phyloP scores from a whole-genome alignment of 345 rosid genomes.

The Noccaea bulbosa region DNA sequence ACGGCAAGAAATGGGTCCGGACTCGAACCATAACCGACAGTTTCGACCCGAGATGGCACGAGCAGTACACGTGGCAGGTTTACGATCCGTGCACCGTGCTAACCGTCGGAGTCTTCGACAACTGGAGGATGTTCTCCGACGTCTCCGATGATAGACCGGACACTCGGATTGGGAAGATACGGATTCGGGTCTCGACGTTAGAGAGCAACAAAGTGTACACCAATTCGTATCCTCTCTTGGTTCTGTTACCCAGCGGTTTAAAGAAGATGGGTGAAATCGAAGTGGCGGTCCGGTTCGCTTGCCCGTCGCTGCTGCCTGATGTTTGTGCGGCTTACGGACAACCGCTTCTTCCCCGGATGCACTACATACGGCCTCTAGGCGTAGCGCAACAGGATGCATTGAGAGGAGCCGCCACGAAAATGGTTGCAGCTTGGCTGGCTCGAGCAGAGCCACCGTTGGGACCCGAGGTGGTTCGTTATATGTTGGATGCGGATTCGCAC shows the following conservation, averaged over 20 bases:
- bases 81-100: slow-evolving; percentile 94
- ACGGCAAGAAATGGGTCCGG: slow-evolving; percentile 98
- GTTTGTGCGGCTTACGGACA: slow-evolving; percentile 77
- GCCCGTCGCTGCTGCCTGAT: slow-evolving; percentile 81
- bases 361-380: slow-evolving; percentile 89
- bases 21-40: slow-evolving; percentile 85
- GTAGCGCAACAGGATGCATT: slow-evolving; percentile 94
- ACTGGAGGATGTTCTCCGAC: slow-evolving; percentile 86
- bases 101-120: slow-evolving; percentile 84
- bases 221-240: slow-evolving; percentile 79
- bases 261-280: slow-evolving; percentile 98
- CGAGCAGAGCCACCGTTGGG: slow-evolving; percentile 92
- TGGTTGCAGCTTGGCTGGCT: slow-evolving; percentile 86
- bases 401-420: slow-evolving; percentile 85
- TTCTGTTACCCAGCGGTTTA: slow-evolving; percentile 63
- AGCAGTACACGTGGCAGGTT: slow-evolving; percentile 99
- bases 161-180: slow-evolving; percentile 72
- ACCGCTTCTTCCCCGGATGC: slow-evolving; percentile 90
- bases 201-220: slow-evolving; percentile 93
- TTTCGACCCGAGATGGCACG: slow-evolving; percentile 98
- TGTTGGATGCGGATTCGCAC: slow-evolving; percentile 96
- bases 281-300: slow-evolving; percentile 83
- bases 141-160: slow-evolving; percentile 60
- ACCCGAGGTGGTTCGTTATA: slow-evolving; percentile 81
- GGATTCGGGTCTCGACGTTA: slow-evolving; percentile 83